A percentile compares a stretch with the other conserved stretches of the same genome.
Conservation (phyloP, 257 asterid genomes). For the Solanum chiquidenum region DNA sequence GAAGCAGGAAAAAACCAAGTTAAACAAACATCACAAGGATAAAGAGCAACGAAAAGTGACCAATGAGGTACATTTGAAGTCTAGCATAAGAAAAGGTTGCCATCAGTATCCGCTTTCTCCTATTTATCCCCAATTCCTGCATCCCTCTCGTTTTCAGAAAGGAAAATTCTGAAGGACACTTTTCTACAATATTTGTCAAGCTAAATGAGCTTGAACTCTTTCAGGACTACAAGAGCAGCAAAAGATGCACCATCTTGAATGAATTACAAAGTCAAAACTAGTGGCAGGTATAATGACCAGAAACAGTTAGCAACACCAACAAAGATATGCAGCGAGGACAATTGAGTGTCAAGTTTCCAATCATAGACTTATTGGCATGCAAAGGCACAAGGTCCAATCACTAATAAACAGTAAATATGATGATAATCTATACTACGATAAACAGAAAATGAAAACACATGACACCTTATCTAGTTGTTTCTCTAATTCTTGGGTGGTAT, state of each 20-base stretch:
- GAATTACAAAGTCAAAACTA: background rate
- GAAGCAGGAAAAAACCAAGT: background rate
- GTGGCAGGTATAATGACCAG: background rate
- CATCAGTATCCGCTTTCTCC: background rate
- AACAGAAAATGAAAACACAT: background rate
- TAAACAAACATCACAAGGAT: background rate
- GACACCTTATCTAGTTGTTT: conserved; percentile 56
- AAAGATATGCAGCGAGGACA: background rate
- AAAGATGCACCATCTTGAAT: no score
- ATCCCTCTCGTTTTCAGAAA: no score
- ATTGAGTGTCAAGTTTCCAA: background rate
- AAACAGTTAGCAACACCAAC: background rate
- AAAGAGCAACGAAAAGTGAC: background rate
- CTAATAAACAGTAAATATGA: background rate
- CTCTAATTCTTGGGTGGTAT: conserved; percentile 72
- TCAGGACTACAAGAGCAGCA: no score
- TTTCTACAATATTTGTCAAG: no score
- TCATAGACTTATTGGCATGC: background rate
- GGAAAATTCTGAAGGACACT: no score
- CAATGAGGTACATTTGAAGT: background rate
- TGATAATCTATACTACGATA: background rate
- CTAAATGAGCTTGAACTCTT: no score
- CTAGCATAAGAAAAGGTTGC: background rate
- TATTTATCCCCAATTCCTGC: no score
- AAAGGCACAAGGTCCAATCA: background rate